A percentile compares a stretch with the other conserved stretches of the same genome.
These are phyloP conservation scores for Backusella circina DNA, from an alignment of 192 early-diverging fungal species.

Conservation along the genomic window DNA sequence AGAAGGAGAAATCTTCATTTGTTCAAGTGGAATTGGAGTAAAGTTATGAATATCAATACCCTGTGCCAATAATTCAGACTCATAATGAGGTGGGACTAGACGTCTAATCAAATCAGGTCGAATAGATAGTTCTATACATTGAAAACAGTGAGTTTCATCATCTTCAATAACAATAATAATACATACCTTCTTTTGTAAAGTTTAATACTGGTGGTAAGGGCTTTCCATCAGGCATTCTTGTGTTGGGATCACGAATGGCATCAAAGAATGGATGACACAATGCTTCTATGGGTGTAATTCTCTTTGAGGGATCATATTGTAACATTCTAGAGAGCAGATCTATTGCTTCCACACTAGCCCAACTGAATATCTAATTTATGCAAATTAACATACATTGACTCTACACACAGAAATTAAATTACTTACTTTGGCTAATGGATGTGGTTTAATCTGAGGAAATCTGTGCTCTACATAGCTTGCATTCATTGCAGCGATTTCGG, in stretches of 20 bases:
- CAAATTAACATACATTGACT: constrained; percentile 72
- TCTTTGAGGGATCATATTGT: constrained; percentile 84
- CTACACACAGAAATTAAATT: constrained; percentile 34
- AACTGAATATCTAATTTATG: constrained; percentile 67
- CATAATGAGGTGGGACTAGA: constrained; percentile 84
- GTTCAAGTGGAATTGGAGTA: constrained; percentile 52
- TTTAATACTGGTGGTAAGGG: constrained; percentile 88
- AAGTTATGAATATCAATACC: constrained; percentile 81
- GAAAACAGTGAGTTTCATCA: background rate
- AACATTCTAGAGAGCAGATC: constrained; percentile 81
- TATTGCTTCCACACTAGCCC: constrained; percentile 67
- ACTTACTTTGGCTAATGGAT: constrained; percentile 76
- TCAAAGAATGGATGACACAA: constrained; percentile 96
- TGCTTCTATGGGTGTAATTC: constrained; percentile 89
- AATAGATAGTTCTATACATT: constrained; percentile 76
- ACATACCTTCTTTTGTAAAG: constrained; percentile 71
- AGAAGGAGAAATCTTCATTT: constrained; percentile 34
- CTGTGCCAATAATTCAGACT: constrained; percentile 49
- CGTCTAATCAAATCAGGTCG: constrained; percentile 73
- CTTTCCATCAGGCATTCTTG: constrained; percentile 76
- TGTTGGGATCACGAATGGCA: constrained; percentile 82
- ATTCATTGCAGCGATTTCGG: constrained; percentile 98
- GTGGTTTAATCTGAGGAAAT: constrained; percentile 96
- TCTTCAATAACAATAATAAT: background rate
- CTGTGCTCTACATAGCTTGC: constrained; percentile 97